Base-by-base conservation (phyloP, 2,329 filamentous ascomycete genomes). In the Hypoxylon sp. region DNA sequence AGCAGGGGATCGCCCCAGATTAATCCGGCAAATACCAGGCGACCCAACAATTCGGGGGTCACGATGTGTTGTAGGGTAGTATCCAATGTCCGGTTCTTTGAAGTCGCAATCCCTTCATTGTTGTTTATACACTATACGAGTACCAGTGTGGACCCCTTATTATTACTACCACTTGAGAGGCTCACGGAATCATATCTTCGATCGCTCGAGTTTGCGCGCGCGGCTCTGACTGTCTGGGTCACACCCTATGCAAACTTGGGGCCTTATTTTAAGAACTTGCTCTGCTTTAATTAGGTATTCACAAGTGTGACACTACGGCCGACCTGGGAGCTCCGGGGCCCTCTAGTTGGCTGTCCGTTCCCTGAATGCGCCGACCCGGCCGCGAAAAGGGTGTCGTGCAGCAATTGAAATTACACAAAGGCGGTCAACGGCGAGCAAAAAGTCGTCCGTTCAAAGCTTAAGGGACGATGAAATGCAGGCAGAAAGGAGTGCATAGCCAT, bases 401-500 rank as follows among this genome's bases (percentile, higher is more conserved):
- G 22, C 64, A 66, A 49, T 72, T 72, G 71, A 75, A 70, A 76
- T 74, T 74, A 70, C 68, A 70, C 66, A 73, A 68, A 71, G 61
- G 70, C 71, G 72, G 73, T 74, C 71, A 73, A 68, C 42, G 20
- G 42, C 64, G 61, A 67, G 25, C 66, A 72, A 65, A 69, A 64
- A 68, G 13, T 49, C 40, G 44, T 33, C 30, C 53, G 33, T 54
- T 44, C 40, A 51, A 48, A 13, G 27, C 30, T 53, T 40, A 25
- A 51, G n/a, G 50, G 57, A 58, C 48, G 37, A 64, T 30, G 49
- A 60, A 70, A 78, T 81, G 80, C 80, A 81, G 77, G 73, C 61
- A 66, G 76, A 80, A 79, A 80, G 80, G 80, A 80, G 78, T 81
- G 80, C 79, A 81, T 69, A 68, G 48, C 70, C 50, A 65, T 68